Evolutionary conservation across 2,329 filamentous ascomycete genomes (phyloP).

Genomic region (Alternaria infectoria): DNA sequence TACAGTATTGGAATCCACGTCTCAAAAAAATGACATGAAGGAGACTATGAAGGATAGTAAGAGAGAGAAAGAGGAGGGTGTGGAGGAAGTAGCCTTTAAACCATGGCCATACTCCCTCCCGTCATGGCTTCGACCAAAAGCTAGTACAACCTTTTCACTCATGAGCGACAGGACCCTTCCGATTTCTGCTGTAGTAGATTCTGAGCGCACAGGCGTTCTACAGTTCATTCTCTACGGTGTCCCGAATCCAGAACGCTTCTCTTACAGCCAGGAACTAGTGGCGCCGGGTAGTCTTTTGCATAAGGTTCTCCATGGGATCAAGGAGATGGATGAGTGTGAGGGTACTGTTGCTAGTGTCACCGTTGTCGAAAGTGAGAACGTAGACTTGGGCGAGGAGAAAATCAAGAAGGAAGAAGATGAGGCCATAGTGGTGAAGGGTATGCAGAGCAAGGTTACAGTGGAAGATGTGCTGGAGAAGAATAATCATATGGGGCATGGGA

Average conservation of each 20-base stretch:
- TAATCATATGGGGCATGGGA: background rate
- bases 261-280: background rate
- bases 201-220: conserved; percentile 3
- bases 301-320: conserved; percentile 1
- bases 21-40: background rate
- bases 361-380: background rate
- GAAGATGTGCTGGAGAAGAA: background rate
- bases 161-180: background rate
- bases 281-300: background rate
- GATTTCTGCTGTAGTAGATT: background rate
- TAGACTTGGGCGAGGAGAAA: background rate
- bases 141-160: conserved; percentile 19
- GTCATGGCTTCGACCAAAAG: conserved; percentile 6
- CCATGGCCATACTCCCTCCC: conserved; percentile 22
- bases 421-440: background rate
- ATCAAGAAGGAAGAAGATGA: background rate
- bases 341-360: background rate
- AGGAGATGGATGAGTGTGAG: background rate
- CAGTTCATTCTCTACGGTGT: conserved; percentile 21
- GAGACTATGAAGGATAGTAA: background rate
- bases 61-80: background rate
- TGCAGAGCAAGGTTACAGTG: background rate
- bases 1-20: background rate
- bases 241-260: conserved; percentile 15
- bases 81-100: background rate